Base-by-base conservation (phyloP, 2,329 filamentous ascomycete genomes). In the Alternaria infectoria region DNA sequence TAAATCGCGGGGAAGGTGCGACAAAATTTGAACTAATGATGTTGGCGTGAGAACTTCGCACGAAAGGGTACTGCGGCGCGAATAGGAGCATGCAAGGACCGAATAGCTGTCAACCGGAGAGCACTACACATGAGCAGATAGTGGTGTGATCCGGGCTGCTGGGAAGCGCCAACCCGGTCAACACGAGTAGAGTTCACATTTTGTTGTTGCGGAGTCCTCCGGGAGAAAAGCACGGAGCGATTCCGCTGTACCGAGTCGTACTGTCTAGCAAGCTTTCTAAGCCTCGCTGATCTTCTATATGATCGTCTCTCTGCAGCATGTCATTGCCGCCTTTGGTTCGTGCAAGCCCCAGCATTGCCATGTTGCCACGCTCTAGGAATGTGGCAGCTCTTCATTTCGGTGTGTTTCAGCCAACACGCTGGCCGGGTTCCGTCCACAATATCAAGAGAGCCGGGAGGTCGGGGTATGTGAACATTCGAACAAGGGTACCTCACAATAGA, bases 41-140 rank as follows among this genome's bases (percentile, higher is more conserved):
- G 28, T 28, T 69, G 64, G 67, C 64, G 70, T 67, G 63, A 68
- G 32, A 40, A 62, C 61, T 55, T 67, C 73, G 73, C 71, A 74
- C 66, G 62, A 69, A 72, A 57, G 71, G 71, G 62, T 64, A 44
- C 59, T 43, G 51, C 50, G 45, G 43, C 60, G 40, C 61, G 58
- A 66, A 71, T 66, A 36, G 54, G 43, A 56, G 23, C 45, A 10
- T 49, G 60, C 40, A 49, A 45, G 25, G 13, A 11, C 30, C 23
- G 58, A 43, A 56, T 69, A 40, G 64, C 57, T 59, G 45, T 32
- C 17, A 52, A 57, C 30, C 57, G 25, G 19, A 52, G 46, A 26
- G 40, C n/a, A 25, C 47, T 57, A 54, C 64, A 54, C 62, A 58
- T 58, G 30, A 44, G 56, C 49, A 56, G 57, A 55, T 40, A 10